A percentile compares a stretch with the other conserved stretches of the same genome.
Evolutionary conservation across 345 rosid genomes (phyloP).

Genomic region (Lumnitzera littorea): DNA sequence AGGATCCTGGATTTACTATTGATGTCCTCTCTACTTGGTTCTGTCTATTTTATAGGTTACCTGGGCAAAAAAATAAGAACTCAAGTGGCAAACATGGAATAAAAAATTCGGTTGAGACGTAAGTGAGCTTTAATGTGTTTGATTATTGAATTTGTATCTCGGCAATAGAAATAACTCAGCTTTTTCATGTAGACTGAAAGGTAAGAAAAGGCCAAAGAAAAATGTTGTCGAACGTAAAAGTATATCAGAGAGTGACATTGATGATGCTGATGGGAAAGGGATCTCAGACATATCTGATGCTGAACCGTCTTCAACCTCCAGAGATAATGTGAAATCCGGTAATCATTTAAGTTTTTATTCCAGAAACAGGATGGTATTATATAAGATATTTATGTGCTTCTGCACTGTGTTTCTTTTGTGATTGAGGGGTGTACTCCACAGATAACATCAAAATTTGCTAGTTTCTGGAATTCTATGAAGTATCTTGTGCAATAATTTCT

Average conservation of each 20-base stretch:
- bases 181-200: conserved; percentile 43
- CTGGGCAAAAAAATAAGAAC: conserved; percentile 37
- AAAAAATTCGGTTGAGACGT: conserved; percentile 45
- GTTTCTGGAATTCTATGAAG: no score
- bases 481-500: no score
- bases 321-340: conserved; percentile 31
- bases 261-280: conserved; percentile 33
- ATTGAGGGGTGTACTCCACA: no score
- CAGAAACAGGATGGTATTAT: not conserved
- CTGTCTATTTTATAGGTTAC: conserved; percentile 37
- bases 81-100: conserved; percentile 26
- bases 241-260: conserved; percentile 24
- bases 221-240: conserved; percentile 24
- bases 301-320: conserved; percentile 18
- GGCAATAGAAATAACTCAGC: conserved; percentile 7
- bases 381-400: not conserved
- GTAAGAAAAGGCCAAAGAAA: conserved; percentile 86
- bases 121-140: conserved; percentile 22
- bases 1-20: no score
- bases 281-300: conserved; percentile 37
- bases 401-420: no score
- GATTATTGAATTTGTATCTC: conserved; percentile 2
- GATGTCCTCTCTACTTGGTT: not conserved
- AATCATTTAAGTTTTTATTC: not conserved
- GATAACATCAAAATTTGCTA: no score